These are phyloP conservation scores for Lipomyces lipofer DNA, from an alignment of 805 yeast species.

Conservation along the genomic window DNA sequence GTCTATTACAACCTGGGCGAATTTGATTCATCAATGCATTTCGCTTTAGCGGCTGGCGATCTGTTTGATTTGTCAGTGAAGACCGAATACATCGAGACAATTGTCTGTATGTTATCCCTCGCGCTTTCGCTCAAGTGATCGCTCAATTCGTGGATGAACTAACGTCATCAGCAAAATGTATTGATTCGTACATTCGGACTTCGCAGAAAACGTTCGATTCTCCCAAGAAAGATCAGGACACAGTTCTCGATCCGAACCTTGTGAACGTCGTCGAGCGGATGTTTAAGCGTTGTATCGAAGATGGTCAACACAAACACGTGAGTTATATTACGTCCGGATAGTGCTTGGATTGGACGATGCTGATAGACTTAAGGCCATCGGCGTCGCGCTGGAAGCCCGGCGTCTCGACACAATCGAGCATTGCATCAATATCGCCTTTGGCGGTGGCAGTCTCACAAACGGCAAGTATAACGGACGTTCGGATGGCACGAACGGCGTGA, in stretches of 20 bases:
- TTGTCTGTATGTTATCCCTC: constrained; percentile 52
- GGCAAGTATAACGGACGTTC: constrained; percentile 8
- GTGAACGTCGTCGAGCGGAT: constrained; percentile 76
- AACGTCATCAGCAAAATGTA: constrained; percentile 72
- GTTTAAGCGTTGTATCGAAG: constrained; percentile 73
- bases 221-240: constrained; percentile 16
- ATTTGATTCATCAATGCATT: constrained; percentile 84
- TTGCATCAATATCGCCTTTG: constrained; percentile 29
- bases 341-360: not conserved
- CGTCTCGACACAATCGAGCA: constrained; percentile 70
- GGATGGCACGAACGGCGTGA: constrained; percentile 27
- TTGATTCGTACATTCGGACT: constrained; percentile 71
- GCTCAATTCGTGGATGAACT: not conserved
- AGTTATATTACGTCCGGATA: constrained; percentile 2
- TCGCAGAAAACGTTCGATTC: constrained; percentile 54
- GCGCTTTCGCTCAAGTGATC: not conserved
- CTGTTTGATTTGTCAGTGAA: constrained; percentile 72
- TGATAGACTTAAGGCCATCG: constrained; percentile 57
- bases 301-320: constrained; percentile 65
- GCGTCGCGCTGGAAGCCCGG: constrained; percentile 85
- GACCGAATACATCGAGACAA: constrained; percentile 88
- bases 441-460: constrained; percentile 7
- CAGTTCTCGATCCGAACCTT: constrained; percentile 55
- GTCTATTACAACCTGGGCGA: constrained; percentile 88
- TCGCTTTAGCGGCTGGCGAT: constrained; percentile 80